Base-by-base conservation (phyloP, 2,329 filamentous ascomycete species). In the Phialophora macrospora region DNA sequence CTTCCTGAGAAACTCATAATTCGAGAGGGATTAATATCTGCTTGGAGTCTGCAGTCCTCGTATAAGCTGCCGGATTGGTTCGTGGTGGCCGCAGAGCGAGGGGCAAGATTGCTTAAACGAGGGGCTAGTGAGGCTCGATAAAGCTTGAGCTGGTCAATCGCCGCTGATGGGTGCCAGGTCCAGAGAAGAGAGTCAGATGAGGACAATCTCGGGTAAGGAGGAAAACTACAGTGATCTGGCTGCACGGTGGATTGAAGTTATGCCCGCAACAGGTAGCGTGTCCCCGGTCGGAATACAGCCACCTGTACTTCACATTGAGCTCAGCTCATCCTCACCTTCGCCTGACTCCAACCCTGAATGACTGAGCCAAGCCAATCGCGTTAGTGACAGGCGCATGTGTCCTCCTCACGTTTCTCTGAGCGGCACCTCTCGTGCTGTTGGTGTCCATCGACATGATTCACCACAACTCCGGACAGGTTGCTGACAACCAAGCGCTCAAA, bases 1-100 rank as follows among this genome's bases (percentile, higher is more conserved):
- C 80, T 78, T 49, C 78, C 79, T 63, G 80, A 80, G 75, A 80
- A 81, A 59, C 77, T 80, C 80, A 82, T 82, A 30, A 46, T 55
- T 55, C 17, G 22, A 24, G 32, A 14, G 52, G 58, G 28, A 32
- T 30, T 26, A n/a, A n/a, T n/a, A 12, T 30, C 9, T 63, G 24
- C 38, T 56, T 62, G 63, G 59, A 6, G 17, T 26, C 48, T 51
- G 48, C 2, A 2, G 32, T 34, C 32, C 32, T 34, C 32, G 20
- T 51, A 26, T 9, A 26, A 51, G 48, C 22, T 11, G 48, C 48
- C 48, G 48, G 48, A 26, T 51, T 20, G 48, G 48, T 51, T 26
- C 48, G n/a, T 51, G 48, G 48, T 28, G 22, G 12, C 11, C 9
- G 32, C 9, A 12, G 32, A 34, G 32, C 11, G 32, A 12, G 32